These are phyloP conservation scores for Begonia fuchsioides DNA, from an alignment of 306 rosid species.

Conservation along the genomic window DNA sequence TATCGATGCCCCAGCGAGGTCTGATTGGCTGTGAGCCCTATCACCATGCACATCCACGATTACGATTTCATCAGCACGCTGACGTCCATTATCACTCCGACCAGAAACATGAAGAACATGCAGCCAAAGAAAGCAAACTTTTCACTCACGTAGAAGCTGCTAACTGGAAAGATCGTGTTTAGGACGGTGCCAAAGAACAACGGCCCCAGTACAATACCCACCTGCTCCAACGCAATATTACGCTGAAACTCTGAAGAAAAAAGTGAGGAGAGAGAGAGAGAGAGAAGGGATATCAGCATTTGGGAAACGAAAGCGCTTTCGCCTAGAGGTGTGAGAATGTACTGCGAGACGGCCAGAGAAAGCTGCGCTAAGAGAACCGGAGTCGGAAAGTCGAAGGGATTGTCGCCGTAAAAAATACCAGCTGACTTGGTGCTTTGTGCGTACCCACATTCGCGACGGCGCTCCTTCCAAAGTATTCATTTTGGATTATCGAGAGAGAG, in stretches of 20 bases:
- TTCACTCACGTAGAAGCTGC: constrained; percentile 19
- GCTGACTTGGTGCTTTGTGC: constrained; percentile 10
- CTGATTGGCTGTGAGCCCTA: neutral
- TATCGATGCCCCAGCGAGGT: fast-evolving
- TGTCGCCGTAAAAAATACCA: constrained; percentile 27
- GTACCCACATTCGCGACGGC: constrained; percentile 12
- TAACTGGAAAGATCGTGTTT: constrained; percentile 14
- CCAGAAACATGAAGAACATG: constrained; percentile 31
- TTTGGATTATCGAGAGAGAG: too few relatives aligned
- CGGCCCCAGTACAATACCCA: constrained; percentile 34
- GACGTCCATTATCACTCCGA: constrained; percentile 36
- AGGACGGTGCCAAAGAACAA: constrained; percentile 18
- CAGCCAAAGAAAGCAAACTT: constrained; percentile 29
- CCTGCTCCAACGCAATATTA: constrained; percentile 10
- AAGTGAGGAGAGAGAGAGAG: neutral
- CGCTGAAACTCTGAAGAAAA: neutral
- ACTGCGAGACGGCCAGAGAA: constrained; percentile 14
- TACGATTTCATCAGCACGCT: constrained; percentile 1
- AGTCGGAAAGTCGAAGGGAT: constrained; percentile 17
- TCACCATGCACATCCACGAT: neutral
- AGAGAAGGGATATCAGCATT: constrained; percentile 27
- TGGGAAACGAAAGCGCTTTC: constrained; percentile 29
- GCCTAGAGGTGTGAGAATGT: constrained; percentile 37
- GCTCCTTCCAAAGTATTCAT: neutral
- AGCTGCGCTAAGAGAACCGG: constrained; percentile 21